These are phyloP conservation scores for Tolypocladium endophyticum DNA, from an alignment of 2,329 filamentous ascomycete species.

Conservation along the genomic window DNA sequence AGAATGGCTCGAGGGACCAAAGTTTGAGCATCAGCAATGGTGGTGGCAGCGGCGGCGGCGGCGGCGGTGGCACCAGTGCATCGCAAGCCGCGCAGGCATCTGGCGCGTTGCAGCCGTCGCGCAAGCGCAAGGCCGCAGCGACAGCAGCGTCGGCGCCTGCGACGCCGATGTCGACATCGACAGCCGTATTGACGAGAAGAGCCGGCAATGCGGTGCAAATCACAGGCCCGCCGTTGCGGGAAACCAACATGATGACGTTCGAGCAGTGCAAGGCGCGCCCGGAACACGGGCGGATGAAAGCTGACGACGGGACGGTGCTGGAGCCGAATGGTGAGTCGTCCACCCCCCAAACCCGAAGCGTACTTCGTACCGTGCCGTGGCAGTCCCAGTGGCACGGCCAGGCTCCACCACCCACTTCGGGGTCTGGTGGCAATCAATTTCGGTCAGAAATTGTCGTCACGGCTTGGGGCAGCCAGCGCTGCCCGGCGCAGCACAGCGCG, in stretches of 20 bases:
- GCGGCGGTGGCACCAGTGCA: conserved; percentile 12
- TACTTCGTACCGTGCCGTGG: neutral
- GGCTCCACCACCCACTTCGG: conserved; percentile 3
- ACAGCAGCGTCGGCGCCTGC: conserved; percentile 11
- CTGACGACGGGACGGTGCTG: conserved; percentile 82
- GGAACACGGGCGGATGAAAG: conserved; percentile 67
- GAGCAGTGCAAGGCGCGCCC: conserved; percentile 58
- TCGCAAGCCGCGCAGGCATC: conserved; percentile 38
- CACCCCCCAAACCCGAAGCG: neutral
- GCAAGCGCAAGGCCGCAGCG: conserved; percentile 69
- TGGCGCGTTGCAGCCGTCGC: conserved; percentile 41
- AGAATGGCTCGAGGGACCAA: conserved; percentile 27
- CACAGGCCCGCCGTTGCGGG: conserved; percentile 34
- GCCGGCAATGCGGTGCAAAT: conserved; percentile 22
- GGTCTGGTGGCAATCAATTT: neutral
- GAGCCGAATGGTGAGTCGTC: conserved; percentile 67
- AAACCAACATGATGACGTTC: conserved; percentile 86
- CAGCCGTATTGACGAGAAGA: conserved; percentile 7
- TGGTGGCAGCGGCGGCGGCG: neutral
- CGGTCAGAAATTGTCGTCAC: neutral
- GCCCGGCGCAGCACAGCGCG: neutral
- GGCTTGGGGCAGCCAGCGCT: neutral
- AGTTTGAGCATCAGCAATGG: conserved; percentile 4
- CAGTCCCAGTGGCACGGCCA: conserved; percentile 3
- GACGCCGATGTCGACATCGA: conserved; percentile 11